Percentiles rank a stretch among this genome's conserved stretches.
Conservation (phyloP, 176 grass and related monocot genomes). For the Juncus effusus region DNA sequence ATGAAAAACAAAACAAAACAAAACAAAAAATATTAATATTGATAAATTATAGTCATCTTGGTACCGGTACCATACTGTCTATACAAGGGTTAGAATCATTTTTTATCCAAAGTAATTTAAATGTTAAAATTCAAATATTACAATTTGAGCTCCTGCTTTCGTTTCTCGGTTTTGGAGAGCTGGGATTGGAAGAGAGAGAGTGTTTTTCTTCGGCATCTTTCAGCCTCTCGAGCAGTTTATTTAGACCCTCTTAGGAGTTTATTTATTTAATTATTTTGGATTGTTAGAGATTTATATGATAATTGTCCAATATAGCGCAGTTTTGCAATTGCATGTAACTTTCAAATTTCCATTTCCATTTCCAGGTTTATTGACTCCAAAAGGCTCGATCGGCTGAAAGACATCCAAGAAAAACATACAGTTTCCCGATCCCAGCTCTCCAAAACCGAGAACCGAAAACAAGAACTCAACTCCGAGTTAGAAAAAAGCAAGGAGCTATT, state of each 20-base stretch:
- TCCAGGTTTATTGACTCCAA: conserved; percentile 75
- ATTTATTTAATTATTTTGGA: too few relatives aligned
- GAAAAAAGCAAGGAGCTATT: conserved; percentile 71
- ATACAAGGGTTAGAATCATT: too few relatives aligned
- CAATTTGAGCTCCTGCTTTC: conserved; percentile 87
- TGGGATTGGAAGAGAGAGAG: conserved; percentile 49
- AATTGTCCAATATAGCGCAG: too few relatives aligned
- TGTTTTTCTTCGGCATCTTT: conserved; percentile 51
- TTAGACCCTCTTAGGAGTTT: too few relatives aligned
- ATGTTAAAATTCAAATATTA: too few relatives aligned
- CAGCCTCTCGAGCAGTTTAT: too few relatives aligned
- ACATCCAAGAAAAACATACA: conserved; percentile 47
- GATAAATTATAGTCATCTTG: too few relatives aligned
- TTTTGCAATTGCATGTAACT: too few relatives aligned
- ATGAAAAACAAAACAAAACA: conserved; percentile 75
- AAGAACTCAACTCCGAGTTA: conserved; percentile 53
- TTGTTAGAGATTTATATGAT: too few relatives aligned
- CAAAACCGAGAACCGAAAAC: conserved; percentile 44
- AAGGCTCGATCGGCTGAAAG: conserved; percentile 60
- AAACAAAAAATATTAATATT: conserved; percentile 63
- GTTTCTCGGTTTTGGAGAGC: conserved; percentile 76
- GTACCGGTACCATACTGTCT: too few relatives aligned
- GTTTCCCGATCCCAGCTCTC: conserved; percentile 40
- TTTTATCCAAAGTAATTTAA: too few relatives aligned
- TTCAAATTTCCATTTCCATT: not conserved